Conservation (phyloP, 2,329 filamentous ascomycete species). For the Neonectria magnoliae region DNA sequence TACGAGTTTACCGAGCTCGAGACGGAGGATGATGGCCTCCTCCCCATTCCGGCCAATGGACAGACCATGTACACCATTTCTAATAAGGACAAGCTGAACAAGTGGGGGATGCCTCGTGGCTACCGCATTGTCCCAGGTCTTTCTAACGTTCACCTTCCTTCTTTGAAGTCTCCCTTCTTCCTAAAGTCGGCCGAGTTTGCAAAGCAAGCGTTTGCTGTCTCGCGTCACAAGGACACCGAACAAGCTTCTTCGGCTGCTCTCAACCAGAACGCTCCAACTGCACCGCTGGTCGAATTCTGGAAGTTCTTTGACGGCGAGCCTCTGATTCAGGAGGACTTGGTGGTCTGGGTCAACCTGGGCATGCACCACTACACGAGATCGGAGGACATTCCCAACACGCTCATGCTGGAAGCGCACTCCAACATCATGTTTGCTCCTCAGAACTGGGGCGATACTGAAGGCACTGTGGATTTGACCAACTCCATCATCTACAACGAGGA, state of each 20-base stretch:
- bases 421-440: slow-evolving; percentile 52
- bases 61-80: too few species aligned
- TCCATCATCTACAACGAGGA: slow-evolving; percentile 30
- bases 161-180: too few species aligned
- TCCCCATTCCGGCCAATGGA: too few species aligned
- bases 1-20: too few species aligned
- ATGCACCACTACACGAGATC: slow-evolving; percentile 53
- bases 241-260: slow-evolving; percentile 44
- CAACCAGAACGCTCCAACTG: slow-evolving; percentile 51
- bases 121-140: too few species aligned
- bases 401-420: slow-evolving; percentile 55
- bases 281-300: slow-evolving; percentile 56
- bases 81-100: too few species aligned
- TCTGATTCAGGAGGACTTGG: slow-evolving; percentile 50
- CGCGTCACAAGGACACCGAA: slow-evolving; percentile 53
- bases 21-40: too few species aligned
- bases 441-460: slow-evolving; percentile 44
- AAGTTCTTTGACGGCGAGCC: slow-evolving; percentile 54
- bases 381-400: slow-evolving; percentile 51
- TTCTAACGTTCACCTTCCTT: too few species aligned
- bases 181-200: too few species aligned
- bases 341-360: slow-evolving; percentile 60
- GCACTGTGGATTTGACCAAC: slow-evolving; percentile 27
- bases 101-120: too few species aligned
- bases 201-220: slow-evolving; percentile 49